Evolutionary conservation across 768 basidiomycete genomes (phyloP).

Genomic region (Xerocomellus chrysenteron): DNA sequence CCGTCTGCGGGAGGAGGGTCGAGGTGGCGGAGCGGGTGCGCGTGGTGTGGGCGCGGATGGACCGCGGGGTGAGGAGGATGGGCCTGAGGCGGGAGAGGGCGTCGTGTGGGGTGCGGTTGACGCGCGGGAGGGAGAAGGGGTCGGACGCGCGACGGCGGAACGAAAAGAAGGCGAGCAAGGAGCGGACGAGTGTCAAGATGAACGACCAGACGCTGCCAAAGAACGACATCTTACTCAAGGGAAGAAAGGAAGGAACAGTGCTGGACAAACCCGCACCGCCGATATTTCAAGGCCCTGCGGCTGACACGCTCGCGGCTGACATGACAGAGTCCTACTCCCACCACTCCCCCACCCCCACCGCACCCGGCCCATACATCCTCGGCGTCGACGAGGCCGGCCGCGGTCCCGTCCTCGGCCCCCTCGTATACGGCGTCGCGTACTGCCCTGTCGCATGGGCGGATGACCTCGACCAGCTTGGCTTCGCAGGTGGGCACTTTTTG

Average conservation of each 20-base stretch:
- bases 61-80: conserved; percentile 18
- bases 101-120: conserved; percentile 1
- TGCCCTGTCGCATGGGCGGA: conserved; percentile 80
- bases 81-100: conserved; percentile 20
- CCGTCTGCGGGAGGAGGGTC: conserved; percentile 2
- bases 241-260: no score
- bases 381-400: conserved; percentile 99
- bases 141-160: conserved; percentile 10
- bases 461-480: conserved; percentile 75
- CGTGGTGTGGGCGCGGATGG: conserved; percentile 6
- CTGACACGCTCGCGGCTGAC: conserved; percentile 14
- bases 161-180: conserved; percentile 23
- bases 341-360: conserved; percentile 70
- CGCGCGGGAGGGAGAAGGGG: conserved; percentile 8
- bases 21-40: conserved; percentile 14
- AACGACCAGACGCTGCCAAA: conserved; percentile 23
- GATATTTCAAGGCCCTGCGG: conserved; percentile 11
- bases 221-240: conserved; percentile 16
- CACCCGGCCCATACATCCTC: conserved; percentile 81
- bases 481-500: conserved; percentile 64
- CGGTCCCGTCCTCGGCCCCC: conserved; percentile 92
- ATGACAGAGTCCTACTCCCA: conserved; percentile 68
- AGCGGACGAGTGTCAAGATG: conserved; percentile 29
- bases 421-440: conserved; percentile 95
- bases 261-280: neutral